Evolutionary conservation across 495 filamentous ascomycete species (phyloP).

Genomic region (Aspergillus nidulans): DNA sequence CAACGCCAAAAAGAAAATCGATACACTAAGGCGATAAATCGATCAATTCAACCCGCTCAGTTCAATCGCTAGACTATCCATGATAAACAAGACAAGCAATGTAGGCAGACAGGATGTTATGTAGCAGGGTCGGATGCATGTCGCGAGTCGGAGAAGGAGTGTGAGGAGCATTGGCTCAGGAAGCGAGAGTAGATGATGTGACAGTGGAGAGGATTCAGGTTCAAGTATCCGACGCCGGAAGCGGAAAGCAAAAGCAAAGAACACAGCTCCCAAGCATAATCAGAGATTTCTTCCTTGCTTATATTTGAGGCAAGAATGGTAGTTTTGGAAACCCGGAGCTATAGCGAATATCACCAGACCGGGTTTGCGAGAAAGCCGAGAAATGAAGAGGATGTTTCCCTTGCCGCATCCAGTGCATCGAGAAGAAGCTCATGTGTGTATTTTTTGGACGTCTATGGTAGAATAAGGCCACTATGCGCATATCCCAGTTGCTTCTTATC

Average conservation of each 20-base stretch:
- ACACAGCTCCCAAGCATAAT: background rate
- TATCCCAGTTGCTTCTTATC: background rate
- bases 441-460: slow-evolving; percentile 12
- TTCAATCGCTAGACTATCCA: slow-evolving; percentile 33
- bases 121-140: slow-evolving; percentile 4
- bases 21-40: slow-evolving; percentile 10
- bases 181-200: background rate
- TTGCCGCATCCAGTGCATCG: background rate
- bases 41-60: slow-evolving; percentile 26
- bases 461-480: slow-evolving; percentile 5
- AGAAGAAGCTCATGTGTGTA: slow-evolving; percentile 1
- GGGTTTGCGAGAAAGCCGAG: background rate
- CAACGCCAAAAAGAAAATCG: slow-evolving; percentile 16
- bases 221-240: background rate
- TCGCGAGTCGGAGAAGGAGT: slow-evolving; percentile 6
- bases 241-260: background rate
- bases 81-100: slow-evolving; percentile 21
- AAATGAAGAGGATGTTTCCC: slow-evolving; percentile 10
- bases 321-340: background rate
- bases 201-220: slow-evolving; percentile 1
- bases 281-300: background rate
- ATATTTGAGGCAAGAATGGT: background rate
- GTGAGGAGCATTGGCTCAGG: slow-evolving; percentile 14
- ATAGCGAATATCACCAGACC: slow-evolving; percentile 6
- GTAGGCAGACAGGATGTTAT: slow-evolving; percentile 6